Evolutionary conservation across 2,329 filamentous ascomycete genomes (phyloP).

Genomic region (Tympanopsis confertula): DNA sequence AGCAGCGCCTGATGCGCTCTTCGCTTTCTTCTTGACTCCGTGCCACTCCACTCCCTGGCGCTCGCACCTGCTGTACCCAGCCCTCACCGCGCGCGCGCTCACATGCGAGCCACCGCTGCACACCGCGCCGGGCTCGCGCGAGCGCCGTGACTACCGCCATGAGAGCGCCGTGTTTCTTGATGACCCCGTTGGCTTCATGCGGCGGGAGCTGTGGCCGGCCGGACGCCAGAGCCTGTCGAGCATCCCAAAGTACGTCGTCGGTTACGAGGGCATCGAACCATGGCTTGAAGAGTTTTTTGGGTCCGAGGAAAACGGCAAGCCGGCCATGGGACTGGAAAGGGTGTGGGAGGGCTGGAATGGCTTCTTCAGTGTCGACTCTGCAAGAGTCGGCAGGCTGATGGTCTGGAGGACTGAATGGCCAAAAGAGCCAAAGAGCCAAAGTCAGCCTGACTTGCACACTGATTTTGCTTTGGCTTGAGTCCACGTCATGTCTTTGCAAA

Average conservation of each 20-base stretch:
- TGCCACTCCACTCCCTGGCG: slow-evolving; percentile 96
- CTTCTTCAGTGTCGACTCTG: slow-evolving; percentile 49
- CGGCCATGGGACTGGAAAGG: slow-evolving; percentile 28
- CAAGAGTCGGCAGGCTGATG: slow-evolving; percentile 41
- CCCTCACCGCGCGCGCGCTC: slow-evolving; percentile 69
- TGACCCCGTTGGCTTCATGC: slow-evolving; percentile 45
- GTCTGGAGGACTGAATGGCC: no score
- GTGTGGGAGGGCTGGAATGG: slow-evolving; percentile 49
- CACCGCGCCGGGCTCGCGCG: slow-evolving; percentile 40
- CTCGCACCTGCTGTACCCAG: slow-evolving; percentile 67
- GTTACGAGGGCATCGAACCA: slow-evolving; percentile 45
- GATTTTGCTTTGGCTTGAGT: no score
- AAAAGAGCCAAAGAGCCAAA: no score
- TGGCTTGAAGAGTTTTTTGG: slow-evolving; percentile 32
- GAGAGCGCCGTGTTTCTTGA: slow-evolving; percentile 87
- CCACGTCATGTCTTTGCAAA: no score
- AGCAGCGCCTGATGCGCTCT: slow-evolving; percentile 31
- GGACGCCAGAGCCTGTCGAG: slow-evolving; percentile 6
- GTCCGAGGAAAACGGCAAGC: slow-evolving; percentile 19
- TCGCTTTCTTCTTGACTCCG: slow-evolving; percentile 78
- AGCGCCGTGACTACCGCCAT: slow-evolving; percentile 64
- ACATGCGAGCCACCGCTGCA: slow-evolving; percentile 81
- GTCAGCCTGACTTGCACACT: no score
- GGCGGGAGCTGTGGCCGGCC: slow-evolving; percentile 35
- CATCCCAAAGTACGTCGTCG: slow-evolving; percentile 45